Percentiles rank a stretch among this genome's conserved stretches.
Evolutionary conservation across 2,329 filamentous ascomycete genomes (phyloP).

Genomic region (Claviceps sp.): DNA sequence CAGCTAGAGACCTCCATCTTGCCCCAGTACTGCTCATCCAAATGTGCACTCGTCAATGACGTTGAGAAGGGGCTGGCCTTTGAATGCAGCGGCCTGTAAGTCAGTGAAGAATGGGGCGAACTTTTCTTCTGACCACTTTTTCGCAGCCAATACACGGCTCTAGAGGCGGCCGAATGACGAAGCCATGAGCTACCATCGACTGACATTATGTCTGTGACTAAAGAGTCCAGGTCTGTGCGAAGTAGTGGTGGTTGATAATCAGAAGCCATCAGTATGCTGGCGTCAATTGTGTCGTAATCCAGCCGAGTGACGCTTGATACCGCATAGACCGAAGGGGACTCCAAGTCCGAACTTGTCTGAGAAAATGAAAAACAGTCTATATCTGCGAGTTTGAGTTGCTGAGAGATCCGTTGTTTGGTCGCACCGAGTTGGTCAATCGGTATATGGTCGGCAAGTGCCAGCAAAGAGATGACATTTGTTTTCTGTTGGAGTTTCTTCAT

Average conservation of each 20-base stretch:
- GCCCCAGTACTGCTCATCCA: constrained; percentile 14
- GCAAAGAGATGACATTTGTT: constrained; percentile 75
- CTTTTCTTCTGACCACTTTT: constrained; percentile 9
- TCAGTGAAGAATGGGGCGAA: constrained; percentile 5
- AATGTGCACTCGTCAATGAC: not conserved
- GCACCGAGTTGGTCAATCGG: constrained; percentile 39
- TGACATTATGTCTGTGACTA: constrained; percentile 68
- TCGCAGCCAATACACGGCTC: constrained; percentile 60
- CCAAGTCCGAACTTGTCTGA: constrained; percentile 13
- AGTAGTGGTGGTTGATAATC: constrained; percentile 76
- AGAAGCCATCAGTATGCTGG: constrained; percentile 82
- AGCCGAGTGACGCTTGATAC: constrained; percentile 61
- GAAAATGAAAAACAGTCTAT: constrained; percentile 58
- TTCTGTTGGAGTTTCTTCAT: constrained; percentile 55
- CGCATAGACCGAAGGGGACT: constrained; percentile 45
- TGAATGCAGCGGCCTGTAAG: not conserved
- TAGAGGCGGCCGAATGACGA: constrained; percentile 69
- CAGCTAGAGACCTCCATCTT: constrained; percentile 23
- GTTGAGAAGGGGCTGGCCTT: too few species aligned
- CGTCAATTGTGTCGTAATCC: constrained; percentile 79
- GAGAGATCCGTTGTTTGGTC: constrained; percentile 46
- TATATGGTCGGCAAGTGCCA: constrained; percentile 64
- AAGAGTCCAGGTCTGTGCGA: constrained; percentile 54
- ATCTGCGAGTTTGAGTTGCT: constrained; percentile 40
- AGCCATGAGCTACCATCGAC: constrained; percentile 67